Conservation (phyloP, 2,329 filamentous ascomycete genomes). For the Dendryphion nanum region DNA sequence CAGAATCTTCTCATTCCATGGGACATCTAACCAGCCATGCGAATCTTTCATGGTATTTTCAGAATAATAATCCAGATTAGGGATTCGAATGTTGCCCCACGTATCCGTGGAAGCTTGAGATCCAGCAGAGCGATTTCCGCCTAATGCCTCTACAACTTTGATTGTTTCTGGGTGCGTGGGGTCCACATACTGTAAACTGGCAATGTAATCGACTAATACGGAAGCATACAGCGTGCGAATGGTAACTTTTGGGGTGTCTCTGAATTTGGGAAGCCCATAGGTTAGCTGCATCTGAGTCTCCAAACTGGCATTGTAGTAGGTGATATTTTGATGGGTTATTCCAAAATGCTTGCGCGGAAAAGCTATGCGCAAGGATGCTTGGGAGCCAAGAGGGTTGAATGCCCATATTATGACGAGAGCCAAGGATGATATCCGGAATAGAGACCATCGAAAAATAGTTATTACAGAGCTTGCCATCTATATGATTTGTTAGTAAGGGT, state of each 20-base stretch:
- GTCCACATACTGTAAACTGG: conserved; percentile 9
- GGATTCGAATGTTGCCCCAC: conserved; percentile 9
- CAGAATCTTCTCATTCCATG: conserved; percentile 5
- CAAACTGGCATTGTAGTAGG: not conserved
- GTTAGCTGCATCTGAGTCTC: not conserved
- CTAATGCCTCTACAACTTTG: conserved; percentile 2
- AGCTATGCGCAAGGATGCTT: conserved; percentile 7
- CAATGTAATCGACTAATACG: conserved; percentile 4
- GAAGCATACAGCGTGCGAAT: conserved; percentile 7
- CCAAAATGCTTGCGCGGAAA: not conserved
- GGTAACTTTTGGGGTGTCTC: not conserved
- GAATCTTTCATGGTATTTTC: conserved; percentile 1
- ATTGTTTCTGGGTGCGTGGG: conserved; percentile 1
- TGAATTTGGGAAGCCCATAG: not conserved
- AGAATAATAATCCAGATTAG: conserved; percentile 3
- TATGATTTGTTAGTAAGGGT: not conserved
- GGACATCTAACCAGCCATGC: conserved; percentile 2
- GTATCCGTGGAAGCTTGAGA: conserved; percentile 6
- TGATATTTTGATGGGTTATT: not conserved
- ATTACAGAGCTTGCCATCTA: conserved; percentile 9
- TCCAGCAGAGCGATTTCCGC: conserved; percentile 6
- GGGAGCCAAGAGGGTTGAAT: conserved; percentile 10
- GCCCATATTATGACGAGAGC: conserved; percentile 7
- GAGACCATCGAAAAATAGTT: conserved; percentile 8
- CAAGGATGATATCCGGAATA: conserved; percentile 5